Base-by-base conservation (phyloP, 148 eudicot genomes). In the Agrostemma githago region DNA sequence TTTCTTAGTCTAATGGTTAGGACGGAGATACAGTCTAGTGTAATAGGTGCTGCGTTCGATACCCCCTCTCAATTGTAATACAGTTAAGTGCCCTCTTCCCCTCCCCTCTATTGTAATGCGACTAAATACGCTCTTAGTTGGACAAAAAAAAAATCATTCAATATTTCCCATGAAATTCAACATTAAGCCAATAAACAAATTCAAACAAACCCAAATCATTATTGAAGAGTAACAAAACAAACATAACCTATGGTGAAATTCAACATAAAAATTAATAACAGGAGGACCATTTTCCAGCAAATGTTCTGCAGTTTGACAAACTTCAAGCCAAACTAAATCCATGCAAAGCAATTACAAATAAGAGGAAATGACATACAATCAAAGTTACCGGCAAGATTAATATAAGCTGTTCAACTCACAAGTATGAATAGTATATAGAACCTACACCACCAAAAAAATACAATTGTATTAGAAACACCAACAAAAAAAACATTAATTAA, bases 261-360 rank as follows among this genome's bases (percentile, higher is more conserved):
- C 41, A 26, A 59, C 15, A 10, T 37, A 5, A 51, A 2, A 38
- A 39, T 38, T 15, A 17, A 4, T 26, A 67, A 34, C 38, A 61
- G 59, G 8, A 48, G n/a, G 17, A 46, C 15, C 20, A 40, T 42
- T 34, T 71, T 44, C 79, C 48, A 76, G 58, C 72, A 76, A 71
- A 80, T 62, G 6, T 57, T 72, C 70, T 79, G 78, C 82, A 76
- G 75, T 43, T 80, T 60, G 9, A 71, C 56, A 61, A 57, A 37
- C 68, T 6, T 73, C 42, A 44, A 6, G 15, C 16, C 54, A 43
- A 66, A 70, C 71, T 62, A 68, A 70, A 65, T 46, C 43, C 76
- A 80, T 80, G 82, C 82, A 80, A 79, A 54, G 57, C 42, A 74
- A 70, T 39, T 15, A 61, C 8, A 53, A n/a, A 26, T 10, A 12